Percentiles rank a stretch among this genome's conserved stretches.
phyloP scores from a whole-genome alignment of 106 monocot species.

The Allium cepa region DNA sequence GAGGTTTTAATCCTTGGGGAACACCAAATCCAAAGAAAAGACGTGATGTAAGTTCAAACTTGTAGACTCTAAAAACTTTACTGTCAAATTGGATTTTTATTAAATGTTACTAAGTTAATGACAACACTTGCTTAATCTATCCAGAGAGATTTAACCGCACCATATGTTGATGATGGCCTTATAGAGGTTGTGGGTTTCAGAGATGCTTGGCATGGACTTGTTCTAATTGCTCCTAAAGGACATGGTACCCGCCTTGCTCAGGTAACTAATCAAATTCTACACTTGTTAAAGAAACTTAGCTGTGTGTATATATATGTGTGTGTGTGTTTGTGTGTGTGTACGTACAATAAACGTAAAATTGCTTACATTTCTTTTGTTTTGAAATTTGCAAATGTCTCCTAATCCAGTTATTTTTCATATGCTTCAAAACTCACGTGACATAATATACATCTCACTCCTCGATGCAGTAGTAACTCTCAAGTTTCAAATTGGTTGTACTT shows the following conservation, averaged over 20 bases:
- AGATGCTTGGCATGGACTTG: slow-evolving; percentile 97
- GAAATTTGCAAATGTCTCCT: too few relatives aligned
- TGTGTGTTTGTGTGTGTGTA: too few relatives aligned
- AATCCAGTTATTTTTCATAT: too few relatives aligned
- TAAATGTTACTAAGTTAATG: too few relatives aligned
- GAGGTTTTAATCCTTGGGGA: slow-evolving; percentile 99
- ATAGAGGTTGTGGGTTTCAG: slow-evolving; percentile 91
- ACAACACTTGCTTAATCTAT: neutral
- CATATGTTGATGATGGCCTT: slow-evolving; percentile 77
- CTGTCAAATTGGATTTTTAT: too few relatives aligned
- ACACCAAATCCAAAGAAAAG: slow-evolving; percentile 45
- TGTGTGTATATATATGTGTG: neutral
- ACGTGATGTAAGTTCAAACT: slow-evolving; percentile 46
- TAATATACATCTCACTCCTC: too few relatives aligned
- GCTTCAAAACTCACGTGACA: too few relatives aligned
- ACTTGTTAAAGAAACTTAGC: neutral
- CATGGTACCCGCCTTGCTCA: slow-evolving; percentile 95
- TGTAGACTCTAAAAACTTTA: too few relatives aligned
- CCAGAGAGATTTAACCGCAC: slow-evolving; percentile 46
- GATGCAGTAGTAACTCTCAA: too few relatives aligned
- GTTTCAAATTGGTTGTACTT: too few relatives aligned
- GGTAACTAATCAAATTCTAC: slow-evolving; percentile 16
- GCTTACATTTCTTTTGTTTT: too few relatives aligned
- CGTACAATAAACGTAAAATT: neutral
- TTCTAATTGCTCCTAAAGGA: slow-evolving; percentile 75